Base-by-base conservation (phyloP, 352 stramenopile species). In the Globisporangium apiculatum region DNA sequence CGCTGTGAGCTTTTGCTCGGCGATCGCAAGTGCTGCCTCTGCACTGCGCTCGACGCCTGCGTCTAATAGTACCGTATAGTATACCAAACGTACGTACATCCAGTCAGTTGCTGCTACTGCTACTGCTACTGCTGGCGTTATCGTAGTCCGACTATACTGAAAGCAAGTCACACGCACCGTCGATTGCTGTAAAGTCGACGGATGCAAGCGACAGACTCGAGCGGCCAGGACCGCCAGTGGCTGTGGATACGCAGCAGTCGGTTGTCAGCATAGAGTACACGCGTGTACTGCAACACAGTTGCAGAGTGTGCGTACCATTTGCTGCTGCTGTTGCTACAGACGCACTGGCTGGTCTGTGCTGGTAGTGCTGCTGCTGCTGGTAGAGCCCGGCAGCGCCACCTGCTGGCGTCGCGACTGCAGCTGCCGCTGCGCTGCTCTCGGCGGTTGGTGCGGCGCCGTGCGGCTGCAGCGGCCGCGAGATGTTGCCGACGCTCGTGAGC, bases 401-500 rank as follows among this genome's bases (percentile, higher is more conserved):
- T 15, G 15, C 47, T 38, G 47, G 17, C 1, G 17, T 37, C 17
- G 48, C 17, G 2, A 48, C 14, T 18, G 49, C 48, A 66, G 48
- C 38, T 57, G 11, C 36, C 18, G 51, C 17, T 51, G 57, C 35
- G 31, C 11, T 57, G 35, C 38, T 38, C 37, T n/a, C 43, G 7
- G 49, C 5, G 12, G 14, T 31, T 45, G 61, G 52, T 12, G 61
- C 40, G 8, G 43, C 50, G 8, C 69, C 66, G 31, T 62, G 57
- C 0, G 82, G 82, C 56, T 86, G 69, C 3, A 80, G 55, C 0
- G 82, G 79, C 0, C 82, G 69, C 24, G 67, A 53, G 68, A 91
- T 86, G 61, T 61, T 88, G 49, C 79, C 77, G 14, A 91, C 76
- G 47, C 57, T 87, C 55, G 82, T 87, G 46, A 91, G 67, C 61